phyloP scores from a whole-genome alignment of 2,329 filamentous ascomycete species.

The Colletotrichum chlorophyti region DNA sequence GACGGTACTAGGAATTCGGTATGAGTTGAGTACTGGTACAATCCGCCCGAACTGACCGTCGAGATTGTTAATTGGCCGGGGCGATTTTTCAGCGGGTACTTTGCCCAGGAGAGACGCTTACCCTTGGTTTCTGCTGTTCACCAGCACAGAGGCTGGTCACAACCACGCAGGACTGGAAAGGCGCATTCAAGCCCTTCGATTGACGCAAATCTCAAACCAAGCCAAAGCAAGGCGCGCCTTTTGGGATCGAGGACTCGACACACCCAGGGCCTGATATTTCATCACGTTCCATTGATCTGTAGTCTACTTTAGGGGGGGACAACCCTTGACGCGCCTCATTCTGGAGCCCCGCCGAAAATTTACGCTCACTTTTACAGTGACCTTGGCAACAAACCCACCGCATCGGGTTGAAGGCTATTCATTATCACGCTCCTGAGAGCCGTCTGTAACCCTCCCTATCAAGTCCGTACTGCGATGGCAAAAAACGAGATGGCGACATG shows the following conservation, averaged over 20 bases:
- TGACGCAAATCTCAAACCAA: background rate
- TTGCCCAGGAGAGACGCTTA: background rate
- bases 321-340: conserved; percentile 3
- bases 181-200: conserved; percentile 10
- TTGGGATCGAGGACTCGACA: background rate
- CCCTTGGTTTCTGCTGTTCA: no score
- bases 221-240: conserved; percentile 14
- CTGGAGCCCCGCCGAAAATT: conserved; percentile 16
- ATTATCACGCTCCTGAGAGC: background rate
- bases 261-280: no score
- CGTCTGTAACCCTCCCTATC: background rate
- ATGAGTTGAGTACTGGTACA: background rate
- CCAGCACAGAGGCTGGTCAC: background rate
- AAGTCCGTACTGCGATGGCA: conserved; percentile 1
- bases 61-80: conserved; percentile 2
- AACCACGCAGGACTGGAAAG: background rate
- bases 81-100: background rate
- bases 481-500: conserved; percentile 28
- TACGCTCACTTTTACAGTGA: no score
- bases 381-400: no score
- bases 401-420: no score
- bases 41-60: background rate
- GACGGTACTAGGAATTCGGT: background rate
- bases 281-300: background rate
- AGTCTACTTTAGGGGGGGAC: background rate